Conservation (phyloP, 164 flowering plant species). For the Kingdonia uniflora region DNA sequence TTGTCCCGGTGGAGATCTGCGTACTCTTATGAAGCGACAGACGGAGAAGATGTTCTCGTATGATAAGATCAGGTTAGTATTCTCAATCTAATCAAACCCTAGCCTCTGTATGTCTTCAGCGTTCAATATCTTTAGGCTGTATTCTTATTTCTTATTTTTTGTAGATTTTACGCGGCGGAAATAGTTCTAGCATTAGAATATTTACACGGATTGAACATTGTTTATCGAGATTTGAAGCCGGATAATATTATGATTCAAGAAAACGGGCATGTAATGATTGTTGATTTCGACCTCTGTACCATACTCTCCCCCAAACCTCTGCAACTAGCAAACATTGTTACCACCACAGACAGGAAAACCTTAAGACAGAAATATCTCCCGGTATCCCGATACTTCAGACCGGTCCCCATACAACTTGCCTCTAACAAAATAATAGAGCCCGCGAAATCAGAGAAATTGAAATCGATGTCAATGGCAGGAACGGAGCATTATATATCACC, state of each 20-base stretch:
- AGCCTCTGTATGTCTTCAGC: too few relatives aligned
- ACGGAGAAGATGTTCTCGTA: slow-evolving; percentile 77
- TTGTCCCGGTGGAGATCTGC: slow-evolving; percentile 67
- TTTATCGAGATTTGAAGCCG: slow-evolving; percentile 86
- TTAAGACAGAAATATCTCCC: too few relatives aligned
- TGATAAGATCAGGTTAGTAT: slow-evolving; percentile 50
- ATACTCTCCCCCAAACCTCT: slow-evolving; percentile 8
- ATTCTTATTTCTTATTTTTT: too few relatives aligned
- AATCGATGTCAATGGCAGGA: slow-evolving; percentile 91
- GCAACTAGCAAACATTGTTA: too few relatives aligned
- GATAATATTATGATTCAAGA: slow-evolving; percentile 74
- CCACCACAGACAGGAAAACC: too few relatives aligned
- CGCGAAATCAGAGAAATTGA: too few relatives aligned
- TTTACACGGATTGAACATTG: slow-evolving; percentile 56
- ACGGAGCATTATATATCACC: slow-evolving; percentile 96
- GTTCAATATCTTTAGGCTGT: too few relatives aligned
- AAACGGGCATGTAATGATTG: slow-evolving; percentile 77
- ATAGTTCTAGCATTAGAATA: slow-evolving; percentile 77
- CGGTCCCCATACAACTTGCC: too few relatives aligned
- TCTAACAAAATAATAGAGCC: too few relatives aligned
- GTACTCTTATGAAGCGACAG: slow-evolving; percentile 40
- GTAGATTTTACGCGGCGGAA: slow-evolving; percentile 88
- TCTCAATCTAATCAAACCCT: too few relatives aligned
- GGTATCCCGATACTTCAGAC: too few relatives aligned
- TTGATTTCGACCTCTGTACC: slow-evolving; percentile 81